Evolutionary conservation across 2,329 filamentous ascomycete species (phyloP).

Genomic region (Xylariaceae sp.): DNA sequence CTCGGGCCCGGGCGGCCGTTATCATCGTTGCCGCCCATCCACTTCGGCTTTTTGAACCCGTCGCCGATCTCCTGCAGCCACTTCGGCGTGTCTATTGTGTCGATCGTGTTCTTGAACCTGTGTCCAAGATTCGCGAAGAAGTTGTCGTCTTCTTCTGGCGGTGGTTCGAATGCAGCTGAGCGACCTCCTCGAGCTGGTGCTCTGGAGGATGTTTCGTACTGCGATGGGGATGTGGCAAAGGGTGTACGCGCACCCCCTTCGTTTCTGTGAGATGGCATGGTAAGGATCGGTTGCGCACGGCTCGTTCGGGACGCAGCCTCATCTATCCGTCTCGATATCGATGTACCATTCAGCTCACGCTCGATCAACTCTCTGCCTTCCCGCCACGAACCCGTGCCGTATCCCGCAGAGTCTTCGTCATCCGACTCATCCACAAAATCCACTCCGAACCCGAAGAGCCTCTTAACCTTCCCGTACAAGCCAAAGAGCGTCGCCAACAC

Average conservation of each 20-base stretch:
- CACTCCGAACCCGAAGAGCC: slow-evolving; percentile 70
- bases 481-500: slow-evolving; percentile 85
- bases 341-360: slow-evolving; percentile 68
- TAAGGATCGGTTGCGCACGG: slow-evolving; percentile 44
- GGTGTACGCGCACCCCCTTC: slow-evolving; percentile 38
- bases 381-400: slow-evolving; percentile 80
- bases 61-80: slow-evolving; percentile 73
- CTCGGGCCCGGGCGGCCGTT: no score
- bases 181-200: slow-evolving; percentile 31
- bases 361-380: slow-evolving; percentile 90
- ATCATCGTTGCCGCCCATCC: slow-evolving; percentile 62
- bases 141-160: slow-evolving; percentile 68
- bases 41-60: slow-evolving; percentile 71
- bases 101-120: slow-evolving; percentile 86
- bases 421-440: slow-evolving; percentile 75
- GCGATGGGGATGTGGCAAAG: slow-evolving; percentile 40
- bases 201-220: slow-evolving; percentile 26
- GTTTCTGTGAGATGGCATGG: slow-evolving; percentile 41
- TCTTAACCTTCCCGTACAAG: slow-evolving; percentile 77
- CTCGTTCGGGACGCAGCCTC: slow-evolving; percentile 37
- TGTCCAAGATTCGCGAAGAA: slow-evolving; percentile 82
- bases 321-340: slow-evolving; percentile 47
- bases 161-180: slow-evolving; percentile 40
- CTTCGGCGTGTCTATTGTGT: slow-evolving; percentile 73
- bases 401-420: slow-evolving; percentile 58